Evolutionary conservation across 495 filamentous ascomycete species (phyloP).

Genomic region (Neurospora sp.): DNA sequence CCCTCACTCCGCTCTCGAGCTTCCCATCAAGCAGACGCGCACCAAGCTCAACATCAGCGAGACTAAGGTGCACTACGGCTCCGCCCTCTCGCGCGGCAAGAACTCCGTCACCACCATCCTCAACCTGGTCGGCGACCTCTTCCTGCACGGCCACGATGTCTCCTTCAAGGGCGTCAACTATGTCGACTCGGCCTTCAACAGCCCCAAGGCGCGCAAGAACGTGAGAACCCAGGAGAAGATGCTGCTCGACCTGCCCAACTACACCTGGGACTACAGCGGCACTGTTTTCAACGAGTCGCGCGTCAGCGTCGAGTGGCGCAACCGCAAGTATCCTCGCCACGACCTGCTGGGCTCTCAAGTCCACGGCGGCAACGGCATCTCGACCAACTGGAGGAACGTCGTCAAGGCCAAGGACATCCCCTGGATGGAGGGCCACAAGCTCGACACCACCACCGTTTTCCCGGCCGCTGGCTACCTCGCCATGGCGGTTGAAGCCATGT

Average conservation of each 20-base stretch:
- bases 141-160: conserved; percentile 18
- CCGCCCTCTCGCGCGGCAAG: conserved; percentile 18
- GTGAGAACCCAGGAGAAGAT: conserved; percentile 13
- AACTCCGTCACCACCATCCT: conserved; percentile 14
- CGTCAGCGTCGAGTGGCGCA: conserved; percentile 31
- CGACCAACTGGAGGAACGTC: conserved; percentile 36
- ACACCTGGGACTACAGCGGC: conserved; percentile 31
- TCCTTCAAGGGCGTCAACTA: conserved; percentile 13
- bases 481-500: conserved; percentile 41
- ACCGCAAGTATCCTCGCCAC: conserved; percentile 23
- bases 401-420: conserved; percentile 30
- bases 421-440: conserved; percentile 40
- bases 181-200: conserved; percentile 4
- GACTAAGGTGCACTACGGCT: conserved; percentile 12
- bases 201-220: conserved; percentile 3
- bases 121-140: conserved; percentile 21
- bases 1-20: conserved; percentile 45
- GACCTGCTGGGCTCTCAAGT: conserved; percentile 34
- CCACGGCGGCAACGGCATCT: conserved; percentile 26
- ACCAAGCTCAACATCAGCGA: conserved; percentile 7
- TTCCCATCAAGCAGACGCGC: conserved; percentile 38
- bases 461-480: conserved; percentile 46
- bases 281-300: conserved; percentile 32
- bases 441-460: conserved; percentile 32
- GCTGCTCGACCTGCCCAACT: conserved; percentile 21